Conservation (phyloP, 1,139 yeast genomes). For the Candida buenavistaensis region DNA sequence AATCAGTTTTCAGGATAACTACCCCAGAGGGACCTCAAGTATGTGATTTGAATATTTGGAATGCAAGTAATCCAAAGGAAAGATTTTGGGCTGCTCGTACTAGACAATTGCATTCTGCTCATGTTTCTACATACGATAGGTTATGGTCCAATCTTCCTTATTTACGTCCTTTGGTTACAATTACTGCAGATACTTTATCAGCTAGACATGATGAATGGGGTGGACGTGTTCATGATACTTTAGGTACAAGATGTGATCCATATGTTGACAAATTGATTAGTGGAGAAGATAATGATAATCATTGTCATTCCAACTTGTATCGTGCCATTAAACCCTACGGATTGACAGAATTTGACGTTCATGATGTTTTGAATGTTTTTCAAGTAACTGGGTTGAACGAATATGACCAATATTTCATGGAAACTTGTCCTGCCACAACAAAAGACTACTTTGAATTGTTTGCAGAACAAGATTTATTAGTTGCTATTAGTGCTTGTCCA, state of each 20-base stretch:
- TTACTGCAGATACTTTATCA: slow-evolving; percentile 57
- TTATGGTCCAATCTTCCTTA: slow-evolving; percentile 67
- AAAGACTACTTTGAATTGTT: slow-evolving; percentile 65
- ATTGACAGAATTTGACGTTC: slow-evolving; percentile 64
- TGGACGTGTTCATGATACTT: slow-evolving; percentile 63
- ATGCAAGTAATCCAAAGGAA: slow-evolving; percentile 58
- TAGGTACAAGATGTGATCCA: slow-evolving; percentile 72
- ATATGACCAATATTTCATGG: slow-evolving; percentile 69
- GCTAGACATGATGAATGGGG: slow-evolving; percentile 65
- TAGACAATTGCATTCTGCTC: slow-evolving; percentile 66
- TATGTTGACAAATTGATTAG: slow-evolving; percentile 63
- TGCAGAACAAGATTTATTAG: slow-evolving; percentile 64
- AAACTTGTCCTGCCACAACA: slow-evolving; percentile 60
- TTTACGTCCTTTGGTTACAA: slow-evolving; percentile 62
- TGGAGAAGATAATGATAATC: slow-evolving; percentile 64
- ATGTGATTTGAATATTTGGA: slow-evolving; percentile 69
- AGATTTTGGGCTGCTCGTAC: slow-evolving; percentile 71
- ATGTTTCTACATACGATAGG: slow-evolving; percentile 61
- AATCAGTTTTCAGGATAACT: slow-evolving; percentile 55
- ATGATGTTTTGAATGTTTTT: slow-evolving; percentile 68
- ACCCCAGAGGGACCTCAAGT: slow-evolving; percentile 74
- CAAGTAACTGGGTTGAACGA: slow-evolving; percentile 69
- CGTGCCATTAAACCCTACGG: slow-evolving; percentile 61
- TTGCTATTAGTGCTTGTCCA: slow-evolving; percentile 69
- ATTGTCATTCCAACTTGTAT: slow-evolving; percentile 64